Evolutionary conservation across 2,329 filamentous ascomycete species (phyloP), one percentile per base, ranked within the genome.

Genomic region (Fusarium anguioides): DNA sequence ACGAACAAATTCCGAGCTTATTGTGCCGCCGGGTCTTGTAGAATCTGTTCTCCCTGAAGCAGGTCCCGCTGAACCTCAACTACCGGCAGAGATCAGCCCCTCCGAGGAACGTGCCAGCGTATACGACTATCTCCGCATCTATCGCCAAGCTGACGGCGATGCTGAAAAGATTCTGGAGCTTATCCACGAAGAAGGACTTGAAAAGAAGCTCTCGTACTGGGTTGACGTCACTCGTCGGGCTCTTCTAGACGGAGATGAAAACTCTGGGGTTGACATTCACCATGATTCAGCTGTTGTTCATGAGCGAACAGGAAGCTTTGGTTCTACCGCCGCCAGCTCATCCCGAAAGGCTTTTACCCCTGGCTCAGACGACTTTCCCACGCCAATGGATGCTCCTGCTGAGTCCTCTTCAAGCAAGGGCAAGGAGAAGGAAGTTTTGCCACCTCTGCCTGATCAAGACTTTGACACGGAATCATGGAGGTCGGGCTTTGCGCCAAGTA

Each of bases 131-230:
- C 79, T 84, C 68, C 82, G 81, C 54, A 88, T 86, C 35, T 89
- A 88, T 76, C 81, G 83, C 39, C 85, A 86, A 54, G 87, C 88
- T 2, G 82, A 83, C 40, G 88, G 88, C 6, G 83, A 91, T 68
- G 83, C 84, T 0, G 81, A 85, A 33, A 83, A 82, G 59, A 87
- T 91, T 24, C 68, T 90, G 5, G 80, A 82, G 37, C 87, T 91
- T 21, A 88, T 91, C 29, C 83, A 85, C 36, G 83, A 87, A 35
- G 88, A 91, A 68, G 82, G 84, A 6, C 81, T 87, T 4, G 81
- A 86, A 54, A 85, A 87, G 12, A 84, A 85, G 47, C 81, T 92
- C 31, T 80, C 81, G 12, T 87, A 87, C 74, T 87, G 88, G 81
- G 82, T 90, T 12, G 81, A 83, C 29, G 79, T 86, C 23, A 86